phyloP scores from a whole-genome alignment of 176 grass and related monocot species.

The Alopecurus myosuroides region DNA sequence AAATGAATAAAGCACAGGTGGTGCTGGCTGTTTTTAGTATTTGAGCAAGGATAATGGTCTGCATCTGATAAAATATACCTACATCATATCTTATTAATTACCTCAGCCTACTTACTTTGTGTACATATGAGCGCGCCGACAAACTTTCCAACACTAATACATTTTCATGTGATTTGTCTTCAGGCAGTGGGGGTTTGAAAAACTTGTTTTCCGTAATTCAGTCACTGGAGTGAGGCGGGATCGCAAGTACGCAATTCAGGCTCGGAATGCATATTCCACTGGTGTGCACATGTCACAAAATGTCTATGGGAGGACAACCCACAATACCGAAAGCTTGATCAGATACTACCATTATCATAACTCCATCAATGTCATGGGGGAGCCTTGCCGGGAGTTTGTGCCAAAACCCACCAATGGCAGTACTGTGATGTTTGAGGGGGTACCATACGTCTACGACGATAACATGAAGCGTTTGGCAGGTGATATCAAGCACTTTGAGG shows the following conservation, averaged over 20 bases:
- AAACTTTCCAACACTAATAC: background rate
- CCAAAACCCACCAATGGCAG: slow-evolving; percentile 25
- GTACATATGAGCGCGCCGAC: background rate
- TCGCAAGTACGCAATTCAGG: slow-evolving; percentile 78
- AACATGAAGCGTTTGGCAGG: slow-evolving; percentile 46
- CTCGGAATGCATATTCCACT: slow-evolving; percentile 55
- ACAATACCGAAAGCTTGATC: slow-evolving; percentile 77
- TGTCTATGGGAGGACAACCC: slow-evolving; percentile 46
- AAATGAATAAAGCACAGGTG: background rate
- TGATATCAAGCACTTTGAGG: slow-evolving; percentile 56
- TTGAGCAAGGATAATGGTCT: background rate
- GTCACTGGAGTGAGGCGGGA: slow-evolving; percentile 63
- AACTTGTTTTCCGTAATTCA: slow-evolving; percentile 67
- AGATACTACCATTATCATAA: slow-evolving; percentile 92
- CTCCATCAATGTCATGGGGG: slow-evolving; percentile 57
- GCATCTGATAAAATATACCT: background rate
- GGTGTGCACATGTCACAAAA: slow-evolving; percentile 95
- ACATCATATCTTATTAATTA: background rate
- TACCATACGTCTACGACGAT: slow-evolving; percentile 60
- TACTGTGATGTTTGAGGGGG: slow-evolving; percentile 47
- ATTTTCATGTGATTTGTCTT: background rate
- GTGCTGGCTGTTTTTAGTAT: background rate
- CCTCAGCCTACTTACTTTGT: background rate
- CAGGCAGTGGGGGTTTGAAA: slow-evolving; percentile 90
- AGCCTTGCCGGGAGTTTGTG: slow-evolving; percentile 45